A percentile compares a stretch with the other conserved stretches of the same genome.
Conservation (phyloP, 2,329 filamentous ascomycete genomes). For the Kalmusia sp. region DNA sequence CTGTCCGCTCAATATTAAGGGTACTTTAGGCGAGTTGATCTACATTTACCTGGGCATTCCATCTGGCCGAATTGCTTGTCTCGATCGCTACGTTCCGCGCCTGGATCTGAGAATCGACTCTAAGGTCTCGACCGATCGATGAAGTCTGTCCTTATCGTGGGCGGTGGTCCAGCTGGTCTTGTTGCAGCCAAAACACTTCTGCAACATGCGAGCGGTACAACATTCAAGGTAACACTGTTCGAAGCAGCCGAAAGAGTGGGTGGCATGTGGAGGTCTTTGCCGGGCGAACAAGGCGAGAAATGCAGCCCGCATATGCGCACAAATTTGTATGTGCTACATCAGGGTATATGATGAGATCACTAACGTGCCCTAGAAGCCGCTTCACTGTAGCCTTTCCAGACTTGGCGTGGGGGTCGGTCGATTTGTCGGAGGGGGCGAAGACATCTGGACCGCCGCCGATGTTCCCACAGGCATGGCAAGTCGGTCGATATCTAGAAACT, state of each 20-base stretch:
- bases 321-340: too few relatives aligned
- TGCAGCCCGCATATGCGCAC: constrained; percentile 66
- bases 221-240: constrained; percentile 73
- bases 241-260: constrained; percentile 72
- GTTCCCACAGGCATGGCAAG: constrained; percentile 79
- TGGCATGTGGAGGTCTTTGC: constrained; percentile 73
- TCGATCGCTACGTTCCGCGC: background rate
- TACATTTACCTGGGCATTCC: too few relatives aligned
- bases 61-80: background rate
- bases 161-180: constrained; percentile 54
- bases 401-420: constrained; percentile 68
- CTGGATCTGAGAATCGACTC: background rate
- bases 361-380: too few relatives aligned
- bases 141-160: constrained; percentile 51
- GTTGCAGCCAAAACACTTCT: constrained; percentile 71
- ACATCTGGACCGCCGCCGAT: constrained; percentile 56
- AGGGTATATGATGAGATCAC: too few relatives aligned
- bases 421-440: constrained; percentile 27
- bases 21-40: too few relatives aligned
- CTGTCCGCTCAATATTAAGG: too few relatives aligned
- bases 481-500: constrained; percentile 73
- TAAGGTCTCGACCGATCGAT: constrained; percentile 14
- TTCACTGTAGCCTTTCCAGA: constrained; percentile 73
- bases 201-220: constrained; percentile 57
- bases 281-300: constrained; percentile 61